Evolutionary conservation across 768 basidiomycete species (phyloP), one percentile per base, ranked within the genome.

Genomic region (Collybia sordida): DNA sequence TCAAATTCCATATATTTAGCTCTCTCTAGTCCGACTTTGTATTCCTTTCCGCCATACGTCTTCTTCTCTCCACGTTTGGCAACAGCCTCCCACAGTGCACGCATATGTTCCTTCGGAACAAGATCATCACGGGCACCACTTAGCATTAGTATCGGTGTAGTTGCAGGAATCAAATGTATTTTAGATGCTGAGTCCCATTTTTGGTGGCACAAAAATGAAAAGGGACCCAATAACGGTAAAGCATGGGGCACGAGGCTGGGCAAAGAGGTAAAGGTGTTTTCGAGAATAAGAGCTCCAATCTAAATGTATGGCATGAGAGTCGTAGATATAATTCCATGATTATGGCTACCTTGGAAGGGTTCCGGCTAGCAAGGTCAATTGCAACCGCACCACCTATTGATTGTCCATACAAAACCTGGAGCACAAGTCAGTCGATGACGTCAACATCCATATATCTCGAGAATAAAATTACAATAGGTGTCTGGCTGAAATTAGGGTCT

Each of bases 321-420:
- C 22, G 7, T 11, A 37, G 4, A 23, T n/a, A 31, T 12, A 31
- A 31, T 12, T 31, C 14, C 31, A 31, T 4, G 11, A 31, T n/a
- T 19, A 18, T 25, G 64, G 70, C 31, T 51, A 87, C 90, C 59
- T 86, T 80, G 17, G 78, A 66, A 0, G 87, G 80, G 63, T 94
- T 95, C 23, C 79, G 76, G 53, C 85, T 85, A 0, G 90, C 90
- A 17, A 96, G 84, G 67, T 94, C 88, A 41, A 98, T 88, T 11
- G 90, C 80, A 3, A 98, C 94, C 0, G 94, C 95, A 25, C 96
- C 96, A 14, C 96, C 96, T 35, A 97, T 92, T 8, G 84, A 89
- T 62, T 91, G 88, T 1, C 92, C 90, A 56, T 90, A 93, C 0
- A 93, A 64, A 47, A 92, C 75, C 87, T 88, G 42, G 3, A 27